phyloP scores from a whole-genome alignment of 148 eudicot genomes.

The Dysphania ambrosioides region DNA sequence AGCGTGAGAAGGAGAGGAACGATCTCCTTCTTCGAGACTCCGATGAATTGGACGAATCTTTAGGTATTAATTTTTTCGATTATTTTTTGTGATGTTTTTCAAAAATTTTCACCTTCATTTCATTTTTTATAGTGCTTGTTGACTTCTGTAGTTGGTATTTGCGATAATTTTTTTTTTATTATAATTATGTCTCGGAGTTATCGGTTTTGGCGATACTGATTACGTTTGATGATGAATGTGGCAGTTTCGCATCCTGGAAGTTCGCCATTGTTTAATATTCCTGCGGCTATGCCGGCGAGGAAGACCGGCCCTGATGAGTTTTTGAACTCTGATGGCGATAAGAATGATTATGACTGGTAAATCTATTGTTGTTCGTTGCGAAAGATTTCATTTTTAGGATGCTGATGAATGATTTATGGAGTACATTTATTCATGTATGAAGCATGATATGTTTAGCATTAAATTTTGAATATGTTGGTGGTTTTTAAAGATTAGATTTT shows the following conservation, averaged over 20 bases:
- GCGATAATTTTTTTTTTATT: too few relatives aligned
- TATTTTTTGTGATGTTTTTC: background rate
- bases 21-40: constrained; percentile 59
- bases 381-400: constrained; percentile 5
- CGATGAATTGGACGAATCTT: constrained; percentile 55
- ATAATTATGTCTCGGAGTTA: too few relatives aligned
- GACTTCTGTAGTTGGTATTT: constrained; percentile 19
- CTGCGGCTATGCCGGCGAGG: constrained; percentile 50
- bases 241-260: constrained; percentile 64
- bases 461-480: background rate
- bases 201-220: too few relatives aligned
- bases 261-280: constrained; percentile 59
- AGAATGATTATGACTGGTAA: constrained; percentile 97
- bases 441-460: background rate
- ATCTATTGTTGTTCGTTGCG: background rate
- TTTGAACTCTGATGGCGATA: constrained; percentile 77
- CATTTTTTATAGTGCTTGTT: constrained; percentile 8
- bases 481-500: background rate
- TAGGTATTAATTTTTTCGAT: constrained; percentile 35
- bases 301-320: constrained; percentile 78
- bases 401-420: background rate
- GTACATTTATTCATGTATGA: background rate
- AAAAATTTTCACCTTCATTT: constrained; percentile 8
- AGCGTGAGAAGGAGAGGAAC: constrained; percentile 70
- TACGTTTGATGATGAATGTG: constrained; percentile 2